Base-by-base conservation (phyloP, 495 filamentous ascomycete genomes). In the Penicillium ochrochloron region DNA sequence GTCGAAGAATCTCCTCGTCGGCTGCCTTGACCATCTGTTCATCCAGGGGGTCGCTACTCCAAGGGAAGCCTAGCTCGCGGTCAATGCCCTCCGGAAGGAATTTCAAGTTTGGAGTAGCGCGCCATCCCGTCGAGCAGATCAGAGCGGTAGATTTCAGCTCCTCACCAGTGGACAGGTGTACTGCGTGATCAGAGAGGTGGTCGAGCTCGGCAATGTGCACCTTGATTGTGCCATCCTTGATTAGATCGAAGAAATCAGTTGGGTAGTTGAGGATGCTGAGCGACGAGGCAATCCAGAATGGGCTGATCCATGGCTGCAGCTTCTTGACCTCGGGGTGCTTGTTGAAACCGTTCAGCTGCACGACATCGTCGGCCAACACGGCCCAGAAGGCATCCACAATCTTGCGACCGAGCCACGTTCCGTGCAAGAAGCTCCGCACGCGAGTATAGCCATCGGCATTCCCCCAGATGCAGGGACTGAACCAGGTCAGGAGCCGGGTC, bases 221-320 rank as follows among this genome's bases (percentile, higher is more conserved):
- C 9, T 76, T 80, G 51, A 90, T 80, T 9, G 76, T 84, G 15
- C 86, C 88, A 50, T 82, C 76, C 39, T 76, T 80, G 21, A 93
- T 77, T 1, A 85, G 71, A 15, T 88, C 84, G 70, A 89, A 90
- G 71, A 92, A 81, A 68, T 90, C 75, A 11, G 82, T 86, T 0
- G 83, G 82, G 61, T 90, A 92, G 74, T 92, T 92, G 53, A 92
- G 79, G 66, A 92, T 91, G 46, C 82, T 84, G 53, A 91, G 80
- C 10, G 82, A 82, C 2, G 78, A 82, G 3, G 83, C 90, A 5
- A 81, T 80, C 80, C 87, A 92, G 75, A 93, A 90, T 7, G 86
- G 72, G 2, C 79, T 67, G 21, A 82, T 74, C 88, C 88, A 90
- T 0, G 90, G 89, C 70, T 88, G 83, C 46, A 92, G 78, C 73